Evolutionary conservation across 1,284 basidiomycete genomes (phyloP).

Genomic region (Cryptococcus sp.): DNA sequence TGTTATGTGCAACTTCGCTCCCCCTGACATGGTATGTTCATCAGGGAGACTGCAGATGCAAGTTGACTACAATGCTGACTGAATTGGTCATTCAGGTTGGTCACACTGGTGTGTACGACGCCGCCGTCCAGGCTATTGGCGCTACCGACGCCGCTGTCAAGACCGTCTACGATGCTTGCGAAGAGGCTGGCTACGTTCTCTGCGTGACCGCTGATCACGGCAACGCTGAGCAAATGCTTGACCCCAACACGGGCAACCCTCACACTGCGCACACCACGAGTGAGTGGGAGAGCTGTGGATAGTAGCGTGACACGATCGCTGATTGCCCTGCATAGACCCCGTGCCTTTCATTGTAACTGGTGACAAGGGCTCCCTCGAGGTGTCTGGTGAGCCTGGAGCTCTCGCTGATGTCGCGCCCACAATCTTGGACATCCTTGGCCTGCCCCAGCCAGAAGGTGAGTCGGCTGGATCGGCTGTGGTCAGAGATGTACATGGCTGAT

Average conservation of each 20-base stretch:
- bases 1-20: conserved; percentile 94
- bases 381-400: conserved; percentile 64
- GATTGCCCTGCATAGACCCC: conserved; percentile 66
- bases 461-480: conserved; percentile 15
- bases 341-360: conserved; percentile 78
- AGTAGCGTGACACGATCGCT: neutral
- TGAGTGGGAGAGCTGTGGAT: conserved; percentile 16
- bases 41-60: neutral
- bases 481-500: neutral
- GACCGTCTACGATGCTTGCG: conserved; percentile 78
- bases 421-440: conserved; percentile 70
- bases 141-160: conserved; percentile 83
- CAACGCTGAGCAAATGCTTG: conserved; percentile 81
- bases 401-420: conserved; percentile 87
- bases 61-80: neutral
- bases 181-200: conserved; percentile 79
- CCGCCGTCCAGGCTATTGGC: conserved; percentile 78
- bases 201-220: conserved; percentile 90
- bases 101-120: conserved; percentile 85
- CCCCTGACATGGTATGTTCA: conserved; percentile 79
- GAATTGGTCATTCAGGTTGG: conserved; percentile 61
- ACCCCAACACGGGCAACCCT: conserved; percentile 75
- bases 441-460: conserved; percentile 46
- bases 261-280: conserved; percentile 60
- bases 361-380: conserved; percentile 61